A percentile compares a stretch with the other conserved stretches of the same genome.
Evolutionary conservation across 306 rosid genomes (phyloP).

Genomic region (Quercus agrifolia): DNA sequence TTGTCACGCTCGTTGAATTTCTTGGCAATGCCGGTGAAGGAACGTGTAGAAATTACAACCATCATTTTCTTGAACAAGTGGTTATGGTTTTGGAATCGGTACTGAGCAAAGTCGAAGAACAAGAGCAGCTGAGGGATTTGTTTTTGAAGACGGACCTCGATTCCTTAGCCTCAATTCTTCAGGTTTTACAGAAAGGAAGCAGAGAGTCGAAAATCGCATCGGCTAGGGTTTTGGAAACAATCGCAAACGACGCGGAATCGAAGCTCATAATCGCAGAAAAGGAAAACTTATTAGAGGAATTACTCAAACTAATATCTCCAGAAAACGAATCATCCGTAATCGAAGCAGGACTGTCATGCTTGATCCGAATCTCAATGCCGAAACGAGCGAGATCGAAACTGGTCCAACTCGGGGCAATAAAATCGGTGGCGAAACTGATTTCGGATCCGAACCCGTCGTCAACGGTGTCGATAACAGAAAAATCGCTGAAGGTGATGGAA

Average conservation of each 20-base stretch:
- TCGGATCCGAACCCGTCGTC: constrained; percentile 27
- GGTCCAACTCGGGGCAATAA: constrained; percentile 54
- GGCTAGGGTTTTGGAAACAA: constrained; percentile 42
- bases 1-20: constrained; percentile 41
- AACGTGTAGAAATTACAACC: not conserved
- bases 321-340: constrained; percentile 45
- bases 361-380: constrained; percentile 53
- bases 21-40: constrained; percentile 52
- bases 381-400: constrained; percentile 46
- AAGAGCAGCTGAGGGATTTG: constrained; percentile 27
- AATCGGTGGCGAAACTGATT: constrained; percentile 35
- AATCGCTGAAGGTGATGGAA: constrained; percentile 63
- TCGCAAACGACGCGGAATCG: constrained; percentile 54
- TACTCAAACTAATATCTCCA: constrained; percentile 44
- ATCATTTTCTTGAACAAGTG: constrained; percentile 42
- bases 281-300: constrained; percentile 48
- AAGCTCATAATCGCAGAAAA: constrained; percentile 60
- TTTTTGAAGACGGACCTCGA: constrained; percentile 37
- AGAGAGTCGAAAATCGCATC: constrained; percentile 44
- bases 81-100: constrained; percentile 47
- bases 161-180: constrained; percentile 50
- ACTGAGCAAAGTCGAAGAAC: constrained; percentile 29
- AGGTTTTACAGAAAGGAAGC: constrained; percentile 48
- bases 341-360: constrained; percentile 53
- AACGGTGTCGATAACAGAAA: constrained; percentile 46